Evolutionary conservation across 23 red algal species (phyloP).

Genomic region (Porphyridium purpureum): DNA sequence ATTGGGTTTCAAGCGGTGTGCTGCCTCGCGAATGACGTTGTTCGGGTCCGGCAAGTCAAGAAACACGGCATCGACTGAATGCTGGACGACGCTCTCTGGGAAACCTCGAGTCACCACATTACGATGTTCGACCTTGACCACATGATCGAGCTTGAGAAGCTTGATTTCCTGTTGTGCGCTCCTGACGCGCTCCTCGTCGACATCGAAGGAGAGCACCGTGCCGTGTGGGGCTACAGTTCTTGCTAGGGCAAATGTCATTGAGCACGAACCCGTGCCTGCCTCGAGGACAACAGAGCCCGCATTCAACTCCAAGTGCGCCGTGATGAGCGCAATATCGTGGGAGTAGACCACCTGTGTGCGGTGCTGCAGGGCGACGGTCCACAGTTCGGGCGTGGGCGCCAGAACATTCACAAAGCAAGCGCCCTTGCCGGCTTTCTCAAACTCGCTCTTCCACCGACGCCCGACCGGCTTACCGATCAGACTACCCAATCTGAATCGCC

Average conservation of each 20-base stretch:
- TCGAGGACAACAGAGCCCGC: conserved; percentile 53
- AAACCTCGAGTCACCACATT: conserved; percentile 36
- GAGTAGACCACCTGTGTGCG: conserved; percentile 96
- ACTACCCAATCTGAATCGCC: conserved; percentile 23
- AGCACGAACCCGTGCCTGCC: conserved; percentile 73
- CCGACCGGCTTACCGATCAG: conserved; percentile 20
- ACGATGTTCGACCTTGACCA: conserved; percentile 7
- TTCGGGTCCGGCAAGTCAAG: conserved; percentile 79
- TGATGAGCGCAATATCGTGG: conserved; percentile 54
- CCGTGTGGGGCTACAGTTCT: conserved; percentile 50
- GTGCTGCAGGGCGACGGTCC: conserved; percentile 50
- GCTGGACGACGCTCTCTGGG: conserved; percentile 9
- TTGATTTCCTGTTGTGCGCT: conserved; percentile 17
- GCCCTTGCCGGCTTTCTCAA: background rate
- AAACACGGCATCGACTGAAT: conserved; percentile 56
- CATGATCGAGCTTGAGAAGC: conserved; percentile 4
- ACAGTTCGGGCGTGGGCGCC: conserved; percentile 31
- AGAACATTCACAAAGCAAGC: conserved; percentile 60
- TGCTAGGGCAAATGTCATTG: conserved; percentile 48
- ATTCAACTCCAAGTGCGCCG: conserved; percentile 27
- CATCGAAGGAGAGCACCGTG: conserved; percentile 51
- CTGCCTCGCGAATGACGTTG: conserved; percentile 12
- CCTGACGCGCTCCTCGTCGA: conserved; percentile 27
- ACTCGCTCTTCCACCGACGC: conserved; percentile 20
- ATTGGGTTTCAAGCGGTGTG: conserved; percentile 15